Percentiles rank a stretch among this genome's conserved stretches.
Conservation (phyloP, 331 rosid genomes). For the Malus hybrid region DNA sequence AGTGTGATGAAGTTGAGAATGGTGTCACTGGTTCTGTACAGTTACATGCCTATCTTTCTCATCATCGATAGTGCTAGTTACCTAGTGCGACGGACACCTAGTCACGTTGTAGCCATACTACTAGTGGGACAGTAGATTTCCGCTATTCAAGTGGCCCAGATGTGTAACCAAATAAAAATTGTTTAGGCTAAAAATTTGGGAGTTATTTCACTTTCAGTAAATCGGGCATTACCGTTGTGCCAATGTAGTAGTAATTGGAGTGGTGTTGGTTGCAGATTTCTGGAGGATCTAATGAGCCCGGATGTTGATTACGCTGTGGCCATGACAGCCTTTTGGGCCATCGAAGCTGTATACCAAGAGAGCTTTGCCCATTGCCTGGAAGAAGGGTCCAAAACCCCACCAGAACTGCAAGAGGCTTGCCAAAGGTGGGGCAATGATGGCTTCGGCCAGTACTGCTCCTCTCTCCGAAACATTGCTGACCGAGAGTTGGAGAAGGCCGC, state of each 20-base stretch:
- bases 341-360: constrained; percentile 77
- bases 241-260: not conserved
- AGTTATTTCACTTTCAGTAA: not conserved
- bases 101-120: too few species aligned
- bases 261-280: constrained; percentile 41
- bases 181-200: too few species aligned
- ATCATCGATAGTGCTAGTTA: too few species aligned
- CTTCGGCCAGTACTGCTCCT: constrained; percentile 55
- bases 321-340: constrained; percentile 65
- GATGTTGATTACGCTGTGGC: constrained; percentile 56
- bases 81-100: too few species aligned
- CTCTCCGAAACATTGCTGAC: constrained; percentile 43
- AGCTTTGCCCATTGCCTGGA: constrained; percentile 70
- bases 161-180: too few species aligned
- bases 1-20: too few species aligned
- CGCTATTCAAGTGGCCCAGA: too few species aligned
- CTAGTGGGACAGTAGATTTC: too few species aligned
- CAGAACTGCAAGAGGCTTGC: constrained; percentile 57
- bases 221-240: not conserved
- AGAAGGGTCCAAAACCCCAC: constrained; percentile 55
- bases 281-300: constrained; percentile 54
- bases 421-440: constrained; percentile 81
- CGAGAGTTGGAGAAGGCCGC: constrained; percentile 36
- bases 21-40: too few species aligned
- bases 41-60: too few species aligned